Percentiles rank a stretch among this genome's conserved stretches.
These are phyloP conservation scores for Pichia eremophila DNA, from an alignment of 805 yeast species.

Conservation along the genomic window DNA sequence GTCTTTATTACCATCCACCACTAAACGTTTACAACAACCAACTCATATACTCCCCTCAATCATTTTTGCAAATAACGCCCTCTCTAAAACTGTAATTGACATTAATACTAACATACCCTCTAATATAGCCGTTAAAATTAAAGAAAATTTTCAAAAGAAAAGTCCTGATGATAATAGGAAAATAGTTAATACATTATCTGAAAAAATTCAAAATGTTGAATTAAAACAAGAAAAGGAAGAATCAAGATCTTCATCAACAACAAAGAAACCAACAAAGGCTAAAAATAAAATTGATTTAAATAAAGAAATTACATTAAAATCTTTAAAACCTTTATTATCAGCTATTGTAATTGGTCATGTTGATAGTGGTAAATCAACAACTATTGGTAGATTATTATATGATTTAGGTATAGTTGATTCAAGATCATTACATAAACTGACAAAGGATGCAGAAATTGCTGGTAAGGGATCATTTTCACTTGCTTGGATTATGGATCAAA, in stretches of 20 bases:
- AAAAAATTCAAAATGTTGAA: conserved; percentile 17
- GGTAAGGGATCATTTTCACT: conserved; percentile 77
- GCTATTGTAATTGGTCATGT: conserved; percentile 82
- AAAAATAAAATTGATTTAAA: conserved; percentile 35
- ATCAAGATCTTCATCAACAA: neutral
- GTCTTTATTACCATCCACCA: neutral
- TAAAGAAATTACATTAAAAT: conserved; percentile 28
- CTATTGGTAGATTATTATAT: conserved; percentile 63
- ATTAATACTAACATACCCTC: conserved; percentile 1
- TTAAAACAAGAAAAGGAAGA: neutral
- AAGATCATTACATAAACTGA: conserved; percentile 50
- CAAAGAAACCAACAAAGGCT: conserved; percentile 28
- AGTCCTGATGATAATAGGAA: conserved; percentile 66
- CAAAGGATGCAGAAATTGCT: conserved; percentile 52
- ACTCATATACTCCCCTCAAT: conserved; percentile 1
- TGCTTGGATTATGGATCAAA: conserved; percentile 83
- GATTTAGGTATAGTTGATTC: conserved; percentile 62
- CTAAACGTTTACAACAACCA: neutral
- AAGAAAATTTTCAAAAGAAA: conserved; percentile 50
- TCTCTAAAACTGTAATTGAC: neutral
- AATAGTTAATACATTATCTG: conserved; percentile 19
- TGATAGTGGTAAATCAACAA: conserved; percentile 77
- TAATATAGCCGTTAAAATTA: conserved; percentile 33
- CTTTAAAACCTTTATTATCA: conserved; percentile 46
- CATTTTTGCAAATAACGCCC: neutral